Evolutionary conservation across 2,329 filamentous ascomycete genomes (phyloP).

Genomic region (Cadophora sp.): DNA sequence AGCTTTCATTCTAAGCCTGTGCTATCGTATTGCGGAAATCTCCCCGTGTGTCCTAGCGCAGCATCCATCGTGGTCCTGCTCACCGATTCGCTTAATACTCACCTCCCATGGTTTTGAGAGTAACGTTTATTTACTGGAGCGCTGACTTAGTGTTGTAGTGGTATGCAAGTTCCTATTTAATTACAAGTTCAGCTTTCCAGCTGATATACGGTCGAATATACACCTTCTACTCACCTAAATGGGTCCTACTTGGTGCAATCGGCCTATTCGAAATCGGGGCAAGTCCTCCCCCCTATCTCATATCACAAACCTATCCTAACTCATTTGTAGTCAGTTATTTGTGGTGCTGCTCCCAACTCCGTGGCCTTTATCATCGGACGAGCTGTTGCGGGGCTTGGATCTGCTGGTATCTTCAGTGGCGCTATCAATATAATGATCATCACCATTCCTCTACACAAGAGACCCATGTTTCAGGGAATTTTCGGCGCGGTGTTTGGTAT

Average conservation of each 20-base stretch:
- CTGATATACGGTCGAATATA: constrained; percentile 44
- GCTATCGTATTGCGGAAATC: neutral
- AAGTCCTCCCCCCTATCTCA: constrained; percentile 22
- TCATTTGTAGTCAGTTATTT: constrained; percentile 43
- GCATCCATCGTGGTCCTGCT: neutral
- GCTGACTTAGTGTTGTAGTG: constrained; percentile 40
- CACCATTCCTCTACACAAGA: constrained; percentile 40
- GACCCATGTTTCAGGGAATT: constrained; percentile 42
- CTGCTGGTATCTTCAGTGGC: constrained; percentile 45
- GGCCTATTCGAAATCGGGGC: constrained; percentile 46
- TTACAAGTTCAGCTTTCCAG: constrained; percentile 45
- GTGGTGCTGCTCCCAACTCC: constrained; percentile 46
- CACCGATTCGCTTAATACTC: neutral
- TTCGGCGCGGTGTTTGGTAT: constrained; percentile 44
- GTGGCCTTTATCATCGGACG: constrained; percentile 47
- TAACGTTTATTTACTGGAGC: neutral
- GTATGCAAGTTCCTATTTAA: constrained; percentile 51
- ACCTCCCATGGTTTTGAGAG: neutral
- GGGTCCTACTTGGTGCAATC: constrained; percentile 42
- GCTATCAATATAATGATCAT: constrained; percentile 41
- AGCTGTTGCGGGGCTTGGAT: constrained; percentile 41
- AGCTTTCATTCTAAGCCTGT: neutral
- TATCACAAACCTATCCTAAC: neutral
- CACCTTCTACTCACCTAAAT: constrained; percentile 45
- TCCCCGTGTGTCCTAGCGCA: too few relatives aligned